A percentile compares a stretch with the other conserved stretches of the same genome.
These are phyloP conservation scores for Erysimum cheiri DNA, from an alignment of 441 rosid genomes.

Conservation along the genomic window DNA sequence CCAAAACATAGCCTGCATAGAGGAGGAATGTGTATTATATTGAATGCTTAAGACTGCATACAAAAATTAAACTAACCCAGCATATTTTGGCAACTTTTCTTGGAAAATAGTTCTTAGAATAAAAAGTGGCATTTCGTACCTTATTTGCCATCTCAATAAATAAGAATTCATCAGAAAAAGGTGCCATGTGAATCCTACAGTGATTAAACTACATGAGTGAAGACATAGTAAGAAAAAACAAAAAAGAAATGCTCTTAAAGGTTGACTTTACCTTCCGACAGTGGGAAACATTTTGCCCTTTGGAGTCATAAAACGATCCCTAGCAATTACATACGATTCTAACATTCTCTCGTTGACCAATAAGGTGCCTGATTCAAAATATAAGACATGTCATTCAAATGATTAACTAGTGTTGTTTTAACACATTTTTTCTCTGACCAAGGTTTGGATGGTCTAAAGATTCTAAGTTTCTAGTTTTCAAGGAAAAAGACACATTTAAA, in stretches of 20 bases:
- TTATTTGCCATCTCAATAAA: constrained; percentile 95
- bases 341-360: constrained; percentile 96
- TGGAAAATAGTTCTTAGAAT: not conserved
- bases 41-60: constrained; percentile 6
- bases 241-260: constrained; percentile 5
- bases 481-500: constrained; percentile 1
- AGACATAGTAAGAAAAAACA: not conserved
- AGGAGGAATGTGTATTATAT: constrained; percentile 22
- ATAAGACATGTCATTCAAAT: not conserved
- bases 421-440: constrained; percentile 10
- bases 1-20: constrained; percentile 90
- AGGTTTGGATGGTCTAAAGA: constrained; percentile 6
- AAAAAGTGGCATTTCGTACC: constrained; percentile 51
- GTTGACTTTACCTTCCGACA: constrained; percentile 69
- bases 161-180: constrained; percentile 92
- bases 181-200: constrained; percentile 97
- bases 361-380: constrained; percentile 66
- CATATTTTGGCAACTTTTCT: not conserved
- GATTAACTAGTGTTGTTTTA: constrained; percentile 13
- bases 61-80: not conserved
- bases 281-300: constrained; percentile 93
- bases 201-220: constrained; percentile 26
- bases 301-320: constrained; percentile 86
- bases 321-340: constrained; percentile 93
- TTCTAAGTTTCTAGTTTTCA: constrained; percentile 3